Conservation (phyloP, 306 rosid genomes). For the Hippophae tibetana region DNA sequence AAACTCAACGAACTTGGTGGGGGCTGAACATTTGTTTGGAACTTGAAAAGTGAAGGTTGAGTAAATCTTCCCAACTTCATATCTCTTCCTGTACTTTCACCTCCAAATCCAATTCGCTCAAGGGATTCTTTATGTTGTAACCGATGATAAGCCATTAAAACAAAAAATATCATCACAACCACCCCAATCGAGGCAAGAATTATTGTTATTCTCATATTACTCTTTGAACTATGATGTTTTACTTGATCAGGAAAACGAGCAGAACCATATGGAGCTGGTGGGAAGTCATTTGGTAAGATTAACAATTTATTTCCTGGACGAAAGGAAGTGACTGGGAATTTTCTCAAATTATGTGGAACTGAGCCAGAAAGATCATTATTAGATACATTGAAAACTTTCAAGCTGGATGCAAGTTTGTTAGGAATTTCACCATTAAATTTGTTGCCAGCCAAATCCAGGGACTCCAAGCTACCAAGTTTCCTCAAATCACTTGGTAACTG, state of each 20-base stretch:
- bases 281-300: slow-evolving; percentile 20
- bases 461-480: slow-evolving; percentile 56
- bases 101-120: slow-evolving; percentile 57
- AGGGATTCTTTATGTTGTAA: slow-evolving; percentile 66
- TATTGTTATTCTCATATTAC: slow-evolving; percentile 73
- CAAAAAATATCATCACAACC: slow-evolving; percentile 80
- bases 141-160: slow-evolving; percentile 78
- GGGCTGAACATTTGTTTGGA: slow-evolving; percentile 49
- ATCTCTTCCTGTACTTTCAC: slow-evolving; percentile 55
- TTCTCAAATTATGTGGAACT: slow-evolving; percentile 58
- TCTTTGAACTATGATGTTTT: slow-evolving; percentile 44
- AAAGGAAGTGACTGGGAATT: slow-evolving; percentile 56
- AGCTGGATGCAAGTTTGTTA: slow-evolving; percentile 57
- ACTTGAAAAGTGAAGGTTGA: slow-evolving; percentile 73
- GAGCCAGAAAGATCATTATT: slow-evolving; percentile 66
- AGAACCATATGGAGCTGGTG: slow-evolving; percentile 36
- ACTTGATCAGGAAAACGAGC: slow-evolving; percentile 20
- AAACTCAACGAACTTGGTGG: slow-evolving; percentile 67
- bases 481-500: slow-evolving; percentile 61
- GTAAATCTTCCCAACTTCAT: slow-evolving; percentile 51
- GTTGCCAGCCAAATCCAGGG: slow-evolving; percentile 75
- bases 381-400: slow-evolving; percentile 70
- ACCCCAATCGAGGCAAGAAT: slow-evolving; percentile 89
- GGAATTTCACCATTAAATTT: slow-evolving; percentile 76
- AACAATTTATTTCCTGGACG: slow-evolving; percentile 65